These are phyloP conservation scores for Poa annua DNA, from an alignment of 176 grass and related monocot genomes.

Conservation along the genomic window DNA sequence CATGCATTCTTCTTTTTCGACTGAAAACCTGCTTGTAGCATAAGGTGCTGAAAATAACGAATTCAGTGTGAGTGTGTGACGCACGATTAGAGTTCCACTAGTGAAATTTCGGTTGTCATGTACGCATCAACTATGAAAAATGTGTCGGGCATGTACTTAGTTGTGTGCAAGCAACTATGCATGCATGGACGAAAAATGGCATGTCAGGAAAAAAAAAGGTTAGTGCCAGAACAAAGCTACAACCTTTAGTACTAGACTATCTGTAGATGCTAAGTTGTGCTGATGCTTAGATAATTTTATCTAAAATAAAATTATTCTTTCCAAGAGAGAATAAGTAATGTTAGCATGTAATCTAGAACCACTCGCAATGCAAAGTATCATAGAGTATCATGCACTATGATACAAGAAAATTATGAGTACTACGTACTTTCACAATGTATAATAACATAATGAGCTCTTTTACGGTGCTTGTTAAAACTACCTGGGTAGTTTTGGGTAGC, in stretches of 20 bases:
- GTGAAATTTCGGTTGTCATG: neutral
- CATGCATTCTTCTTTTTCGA: neutral
- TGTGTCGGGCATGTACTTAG: neutral
- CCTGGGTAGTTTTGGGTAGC: too few relatives aligned
- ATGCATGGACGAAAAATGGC: neutral
- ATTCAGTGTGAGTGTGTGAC: neutral
- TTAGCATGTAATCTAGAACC: neutral
- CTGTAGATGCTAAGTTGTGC: neutral
- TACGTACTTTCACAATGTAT: neutral
- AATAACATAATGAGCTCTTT: too few relatives aligned
- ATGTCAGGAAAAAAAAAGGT: neutral
- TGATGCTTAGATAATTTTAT: neutral
- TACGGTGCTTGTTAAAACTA: too few relatives aligned
- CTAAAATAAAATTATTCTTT: neutral
- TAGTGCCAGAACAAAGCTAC: neutral
- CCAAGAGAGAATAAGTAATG: neutral
- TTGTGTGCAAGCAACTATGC: neutral
- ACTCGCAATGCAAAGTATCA: neutral
- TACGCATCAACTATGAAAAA: neutral
- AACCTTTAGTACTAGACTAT: neutral
- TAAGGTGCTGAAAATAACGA: neutral
- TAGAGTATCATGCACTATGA: neutral
- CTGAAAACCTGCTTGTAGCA: neutral
- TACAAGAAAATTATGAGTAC: neutral
- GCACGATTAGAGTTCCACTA: neutral